Evolutionary conservation across 192 early-diverging fungal species (phyloP).

Genomic region (Ambispora gerdemannii): DNA sequence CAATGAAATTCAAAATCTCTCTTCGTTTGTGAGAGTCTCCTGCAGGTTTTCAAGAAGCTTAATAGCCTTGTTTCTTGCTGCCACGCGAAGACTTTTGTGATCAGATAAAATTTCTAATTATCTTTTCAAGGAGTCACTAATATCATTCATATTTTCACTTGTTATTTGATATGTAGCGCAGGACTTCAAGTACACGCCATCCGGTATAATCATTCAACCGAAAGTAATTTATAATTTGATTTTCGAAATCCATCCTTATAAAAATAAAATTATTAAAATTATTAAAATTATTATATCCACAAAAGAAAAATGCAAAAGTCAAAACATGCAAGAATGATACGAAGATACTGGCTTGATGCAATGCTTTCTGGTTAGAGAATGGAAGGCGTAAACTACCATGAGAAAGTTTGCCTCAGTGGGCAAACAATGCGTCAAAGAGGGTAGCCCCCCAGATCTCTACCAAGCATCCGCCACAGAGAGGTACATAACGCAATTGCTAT

Average conservation of each 20-base stretch:
- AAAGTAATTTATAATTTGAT: constrained; percentile 23
- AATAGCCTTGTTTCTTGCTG: constrained; percentile 26
- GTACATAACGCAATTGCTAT: constrained; percentile 28
- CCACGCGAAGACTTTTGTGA: constrained; percentile 16
- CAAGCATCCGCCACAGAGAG: constrained; percentile 32
- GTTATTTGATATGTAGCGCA: constrained; percentile 24
- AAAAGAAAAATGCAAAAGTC: constrained; percentile 2
- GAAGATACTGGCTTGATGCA: constrained; percentile 28
- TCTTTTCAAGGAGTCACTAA: constrained; percentile 19
- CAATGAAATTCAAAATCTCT: constrained; percentile 27
- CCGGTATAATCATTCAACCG: constrained; percentile 15
- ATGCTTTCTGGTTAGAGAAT: constrained; percentile 29
- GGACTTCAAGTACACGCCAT: constrained; percentile 25
- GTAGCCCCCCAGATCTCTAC: constrained; percentile 15
- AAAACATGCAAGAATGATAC: constrained; percentile 7
- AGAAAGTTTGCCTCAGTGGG: constrained; percentile 15
- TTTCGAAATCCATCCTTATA: constrained; percentile 28
- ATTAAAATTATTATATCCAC: neutral
- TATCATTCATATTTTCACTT: constrained; percentile 29
- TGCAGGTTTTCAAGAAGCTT: constrained; percentile 31
- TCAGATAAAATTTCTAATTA: constrained; percentile 28
- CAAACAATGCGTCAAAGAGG: constrained; percentile 30
- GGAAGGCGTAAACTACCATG: constrained; percentile 27
- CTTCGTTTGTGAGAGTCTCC: constrained; percentile 9
- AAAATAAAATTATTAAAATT: neutral